These are phyloP conservation scores for Papiliotrema nemorosa DNA, from an alignment of 1,284 basidiomycete genomes.

Conservation along the genomic window DNA sequence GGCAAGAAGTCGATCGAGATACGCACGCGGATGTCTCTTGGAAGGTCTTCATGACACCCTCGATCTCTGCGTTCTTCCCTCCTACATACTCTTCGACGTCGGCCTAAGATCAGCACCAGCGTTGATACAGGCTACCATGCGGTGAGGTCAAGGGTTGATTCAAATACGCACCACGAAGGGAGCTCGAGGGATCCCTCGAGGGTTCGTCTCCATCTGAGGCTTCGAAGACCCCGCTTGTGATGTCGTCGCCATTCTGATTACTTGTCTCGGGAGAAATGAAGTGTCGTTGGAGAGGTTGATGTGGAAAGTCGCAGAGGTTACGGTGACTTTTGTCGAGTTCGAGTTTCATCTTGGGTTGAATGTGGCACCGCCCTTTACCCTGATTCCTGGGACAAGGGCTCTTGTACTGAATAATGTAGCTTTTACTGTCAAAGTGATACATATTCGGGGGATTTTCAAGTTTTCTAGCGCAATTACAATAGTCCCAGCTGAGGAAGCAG, in stretches of 20 bases:
- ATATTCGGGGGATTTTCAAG: too few relatives aligned
- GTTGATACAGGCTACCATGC: not conserved
- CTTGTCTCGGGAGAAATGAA: not conserved
- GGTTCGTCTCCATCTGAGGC: constrained; percentile 61
- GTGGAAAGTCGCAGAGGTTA: too few relatives aligned
- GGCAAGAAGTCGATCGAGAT: constrained; percentile 17
- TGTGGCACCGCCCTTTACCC: not conserved
- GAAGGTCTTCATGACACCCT: constrained; percentile 73
- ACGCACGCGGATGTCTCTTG: constrained; percentile 87
- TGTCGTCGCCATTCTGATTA: constrained; percentile 17
- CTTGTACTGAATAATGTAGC: too few relatives aligned
- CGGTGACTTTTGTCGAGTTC: too few relatives aligned
- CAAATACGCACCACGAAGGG: constrained; percentile 77
- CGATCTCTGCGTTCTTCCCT: constrained; percentile 72
- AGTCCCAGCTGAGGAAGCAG: too few relatives aligned
- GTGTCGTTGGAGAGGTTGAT: not conserved
- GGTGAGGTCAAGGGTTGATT: not conserved
- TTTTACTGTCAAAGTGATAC: too few relatives aligned
- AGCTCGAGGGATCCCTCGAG: constrained; percentile 88
- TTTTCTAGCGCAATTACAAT: too few relatives aligned
- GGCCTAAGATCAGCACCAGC: constrained; percentile 51
- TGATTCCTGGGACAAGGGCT: too few relatives aligned
- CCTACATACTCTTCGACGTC: constrained; percentile 86
- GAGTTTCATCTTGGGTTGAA: not conserved
- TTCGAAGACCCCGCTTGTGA: constrained; percentile 23